Base-by-base conservation (phyloP, 306 rosid genomes). In the Oxytropis ochrocephala region DNA sequence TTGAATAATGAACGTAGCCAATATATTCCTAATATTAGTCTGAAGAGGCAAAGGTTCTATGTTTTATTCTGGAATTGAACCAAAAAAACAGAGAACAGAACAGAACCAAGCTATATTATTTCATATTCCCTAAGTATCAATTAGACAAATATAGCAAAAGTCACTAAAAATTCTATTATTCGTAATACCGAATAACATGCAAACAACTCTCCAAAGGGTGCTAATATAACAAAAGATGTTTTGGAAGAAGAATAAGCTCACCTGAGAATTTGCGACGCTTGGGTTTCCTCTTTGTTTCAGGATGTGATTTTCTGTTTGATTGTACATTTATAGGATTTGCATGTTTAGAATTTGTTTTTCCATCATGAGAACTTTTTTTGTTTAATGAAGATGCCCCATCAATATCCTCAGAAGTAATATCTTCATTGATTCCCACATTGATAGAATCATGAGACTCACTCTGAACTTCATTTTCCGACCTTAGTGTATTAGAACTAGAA, bases 181-280 rank as follows among this genome's bases (percentile, higher is more conserved):
- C 35, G 67, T 57, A 47, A 48, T 53, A 33, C 66, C 8, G 24
- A 27, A 54, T 54, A 44, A 67, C 64, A 69, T 39, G 33, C 56
- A 83, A 76, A 74, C 42, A 43, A 41, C 17, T 70, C 42, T 51
- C 62, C 38, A 42, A 49, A 75, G 12, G 56, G 55, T 19, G 51
- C 43, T 52, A 38, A 70, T 71, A 17, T 30, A 67, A 43, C 33
- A 64, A 74, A 11, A 57, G 38, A 69, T 43, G 63, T 51, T 39
- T 13, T 1, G 47, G 21, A 56, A 55, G 44, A 78, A 74, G 54
- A 29, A 73, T 63, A 57, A 61, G 54, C 39, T 8, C 78, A 87
- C 96, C 96, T 53, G 96, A 88, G 85, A 75, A 83, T 48, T 85
- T 93, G 41, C 61, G 96, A 32, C 81, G 90, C 70, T 73, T 93